phyloP scores from a whole-genome alignment of 495 filamentous ascomycete species.

The Penicillium lividum region DNA sequence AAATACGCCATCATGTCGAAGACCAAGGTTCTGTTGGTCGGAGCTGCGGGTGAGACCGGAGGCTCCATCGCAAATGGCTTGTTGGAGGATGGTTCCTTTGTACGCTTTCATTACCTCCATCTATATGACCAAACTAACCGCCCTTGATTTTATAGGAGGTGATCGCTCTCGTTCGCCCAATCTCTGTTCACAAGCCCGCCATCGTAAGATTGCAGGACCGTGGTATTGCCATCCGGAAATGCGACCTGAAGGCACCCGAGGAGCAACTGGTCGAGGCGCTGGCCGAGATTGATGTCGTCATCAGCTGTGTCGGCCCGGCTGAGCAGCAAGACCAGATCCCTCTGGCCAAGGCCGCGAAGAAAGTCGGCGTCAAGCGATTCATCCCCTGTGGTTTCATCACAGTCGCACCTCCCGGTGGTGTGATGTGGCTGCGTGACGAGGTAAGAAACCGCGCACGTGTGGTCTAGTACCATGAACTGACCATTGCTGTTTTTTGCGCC shows the following conservation, averaged over 20 bases:
- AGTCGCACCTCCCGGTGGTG: constrained; percentile 46
- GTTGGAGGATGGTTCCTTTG: constrained; percentile 43
- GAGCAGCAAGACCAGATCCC: constrained; percentile 52
- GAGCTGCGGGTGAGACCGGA: constrained; percentile 51
- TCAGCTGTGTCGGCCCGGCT: constrained; percentile 51
- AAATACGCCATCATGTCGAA: constrained; percentile 35
- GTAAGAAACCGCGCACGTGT: constrained; percentile 23
- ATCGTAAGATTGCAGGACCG: constrained; percentile 42
- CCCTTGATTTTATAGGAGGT: constrained; percentile 42
- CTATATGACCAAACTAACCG: constrained; percentile 4
- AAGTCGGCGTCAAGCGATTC: constrained; percentile 57
- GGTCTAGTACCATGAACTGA: constrained; percentile 1
- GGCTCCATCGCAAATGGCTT: constrained; percentile 50
- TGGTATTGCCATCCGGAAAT: constrained; percentile 49
- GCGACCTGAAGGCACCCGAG: constrained; percentile 46
- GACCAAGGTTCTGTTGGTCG: constrained; percentile 49
- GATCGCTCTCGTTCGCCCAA: constrained; percentile 48
- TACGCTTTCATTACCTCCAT: constrained; percentile 19
- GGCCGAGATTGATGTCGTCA: constrained; percentile 53
- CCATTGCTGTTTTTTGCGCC: constrained; percentile 12
- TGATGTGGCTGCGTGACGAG: constrained; percentile 51
- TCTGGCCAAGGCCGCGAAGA: constrained; percentile 56
- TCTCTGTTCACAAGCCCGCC: constrained; percentile 50
- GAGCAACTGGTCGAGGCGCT: constrained; percentile 50
- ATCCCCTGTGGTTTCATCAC: constrained; percentile 58